Percentiles rank a stretch among this genome's conserved stretches.
These are phyloP conservation scores for Pseudomicrostroma phylloplanum DNA, from an alignment of 1,284 basidiomycete genomes.

Conservation along the genomic window DNA sequence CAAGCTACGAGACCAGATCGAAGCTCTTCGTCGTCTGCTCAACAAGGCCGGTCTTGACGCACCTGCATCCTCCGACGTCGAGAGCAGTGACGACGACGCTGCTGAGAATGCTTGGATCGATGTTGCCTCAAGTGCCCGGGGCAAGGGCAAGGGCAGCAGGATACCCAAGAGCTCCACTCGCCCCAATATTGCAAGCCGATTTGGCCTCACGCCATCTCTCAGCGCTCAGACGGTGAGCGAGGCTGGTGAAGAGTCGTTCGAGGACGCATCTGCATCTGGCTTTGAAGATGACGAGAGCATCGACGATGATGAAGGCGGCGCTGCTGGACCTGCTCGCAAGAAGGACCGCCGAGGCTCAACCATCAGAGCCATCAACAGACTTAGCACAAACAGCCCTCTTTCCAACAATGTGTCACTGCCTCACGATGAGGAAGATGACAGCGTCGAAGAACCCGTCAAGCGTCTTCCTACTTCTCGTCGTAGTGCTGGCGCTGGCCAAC, in stretches of 20 bases:
- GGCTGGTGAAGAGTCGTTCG: slow-evolving; percentile 19
- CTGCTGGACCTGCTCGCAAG: slow-evolving; percentile 16
- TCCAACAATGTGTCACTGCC: slow-evolving; percentile 19
- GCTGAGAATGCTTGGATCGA: slow-evolving; percentile 15
- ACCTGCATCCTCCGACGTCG: slow-evolving; percentile 29
- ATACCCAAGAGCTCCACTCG: slow-evolving; percentile 17
- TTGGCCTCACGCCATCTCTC: slow-evolving; percentile 6
- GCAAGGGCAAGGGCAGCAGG: slow-evolving; percentile 1
- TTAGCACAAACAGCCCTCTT: slow-evolving; percentile 33
- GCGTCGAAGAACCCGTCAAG: not conserved
- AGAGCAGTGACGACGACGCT: slow-evolving; percentile 33
- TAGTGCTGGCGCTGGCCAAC: slow-evolving; percentile 17
- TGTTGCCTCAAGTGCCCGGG: slow-evolving; percentile 3
- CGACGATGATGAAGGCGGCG: slow-evolving; percentile 24
- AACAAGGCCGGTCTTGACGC: slow-evolving; percentile 32
- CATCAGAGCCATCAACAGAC: slow-evolving; percentile 3
- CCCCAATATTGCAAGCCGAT: slow-evolving; percentile 15
- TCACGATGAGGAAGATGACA: slow-evolving; percentile 16
- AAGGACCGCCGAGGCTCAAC: slow-evolving; percentile 10
- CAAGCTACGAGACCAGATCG: slow-evolving; percentile 38
- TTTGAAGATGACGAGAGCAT: slow-evolving; percentile 22
- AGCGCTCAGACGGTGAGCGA: slow-evolving; percentile 1
- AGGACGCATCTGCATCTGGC: slow-evolving; percentile 4
- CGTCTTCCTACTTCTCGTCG: slow-evolving; percentile 15
- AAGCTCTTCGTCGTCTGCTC: slow-evolving; percentile 33